phyloP scores from a whole-genome alignment of 2,329 filamentous ascomycete genomes.

The Calonectria pseudoturangicola region DNA sequence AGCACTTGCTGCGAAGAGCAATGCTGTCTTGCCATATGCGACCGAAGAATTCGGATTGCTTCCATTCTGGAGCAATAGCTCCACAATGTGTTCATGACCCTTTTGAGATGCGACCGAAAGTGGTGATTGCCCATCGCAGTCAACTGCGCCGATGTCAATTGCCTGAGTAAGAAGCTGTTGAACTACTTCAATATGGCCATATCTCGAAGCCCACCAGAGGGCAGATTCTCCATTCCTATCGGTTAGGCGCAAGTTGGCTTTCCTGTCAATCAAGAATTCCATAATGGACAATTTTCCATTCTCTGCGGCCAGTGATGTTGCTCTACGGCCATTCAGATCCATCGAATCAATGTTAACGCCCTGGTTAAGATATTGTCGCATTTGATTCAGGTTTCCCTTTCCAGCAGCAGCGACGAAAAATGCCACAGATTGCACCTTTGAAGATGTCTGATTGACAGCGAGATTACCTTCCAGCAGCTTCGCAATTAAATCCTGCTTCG shows the following conservation, averaged over 20 bases:
- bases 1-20: constrained; percentile 13
- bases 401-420: background rate
- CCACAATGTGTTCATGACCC: background rate
- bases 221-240: constrained; percentile 32
- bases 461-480: background rate
- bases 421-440: background rate
- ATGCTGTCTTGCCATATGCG: constrained; percentile 21
- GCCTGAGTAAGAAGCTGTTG: constrained; percentile 1
- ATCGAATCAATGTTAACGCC: constrained; percentile 16
- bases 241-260: background rate
- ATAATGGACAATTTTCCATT: background rate
- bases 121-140: constrained; percentile 5
- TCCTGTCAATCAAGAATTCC: constrained; percentile 21
- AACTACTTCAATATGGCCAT: constrained; percentile 16
- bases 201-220: constrained; percentile 35
- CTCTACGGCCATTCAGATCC: constrained; percentile 22
- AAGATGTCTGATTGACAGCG: background rate
- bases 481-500: background rate
- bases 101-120: background rate
- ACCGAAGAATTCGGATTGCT: constrained; percentile 20
- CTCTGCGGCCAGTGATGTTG: constrained; percentile 27
- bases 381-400: background rate
- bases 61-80: constrained; percentile 7
- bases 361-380: background rate
- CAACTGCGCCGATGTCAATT: background rate